These are phyloP conservation scores for Diaporthe humulicola DNA, from an alignment of 2,329 filamentous ascomycete genomes.

Conservation along the genomic window DNA sequence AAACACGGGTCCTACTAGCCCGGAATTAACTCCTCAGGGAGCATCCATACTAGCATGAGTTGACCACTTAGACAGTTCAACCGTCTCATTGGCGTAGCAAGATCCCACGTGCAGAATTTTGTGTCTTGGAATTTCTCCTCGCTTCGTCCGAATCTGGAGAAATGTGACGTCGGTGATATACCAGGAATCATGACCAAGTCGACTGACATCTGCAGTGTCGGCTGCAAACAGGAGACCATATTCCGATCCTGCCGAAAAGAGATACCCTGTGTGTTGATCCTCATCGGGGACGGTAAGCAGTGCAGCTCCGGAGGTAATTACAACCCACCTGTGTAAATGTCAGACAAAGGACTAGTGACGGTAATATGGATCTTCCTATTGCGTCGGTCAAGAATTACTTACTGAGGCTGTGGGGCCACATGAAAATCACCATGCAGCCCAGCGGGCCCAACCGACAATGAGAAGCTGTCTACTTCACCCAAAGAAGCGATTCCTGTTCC, in stretches of 20 bases:
- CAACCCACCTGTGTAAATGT: background rate
- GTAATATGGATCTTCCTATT: background rate
- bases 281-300: background rate
- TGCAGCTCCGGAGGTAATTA: background rate
- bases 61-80: background rate
- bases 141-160: background rate
- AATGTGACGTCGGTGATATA: background rate
- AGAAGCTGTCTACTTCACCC: background rate
- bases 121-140: background rate
- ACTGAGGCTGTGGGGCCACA: background rate
- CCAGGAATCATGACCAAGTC: background rate
- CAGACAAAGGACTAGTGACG: too few relatives aligned
- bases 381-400: accelerated
- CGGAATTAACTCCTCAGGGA: background rate
- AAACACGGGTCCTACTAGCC: background rate
- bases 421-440: background rate
- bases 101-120: background rate
- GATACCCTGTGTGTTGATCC: background rate
- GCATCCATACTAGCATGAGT: too few relatives aligned
- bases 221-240: background rate
- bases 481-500: background rate
- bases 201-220: background rate
- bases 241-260: background rate
- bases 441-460: background rate
- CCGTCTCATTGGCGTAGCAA: background rate